These are phyloP conservation scores for Trametes polyzona DNA, from an alignment of 1,284 basidiomycete species.

Conservation along the genomic window DNA sequence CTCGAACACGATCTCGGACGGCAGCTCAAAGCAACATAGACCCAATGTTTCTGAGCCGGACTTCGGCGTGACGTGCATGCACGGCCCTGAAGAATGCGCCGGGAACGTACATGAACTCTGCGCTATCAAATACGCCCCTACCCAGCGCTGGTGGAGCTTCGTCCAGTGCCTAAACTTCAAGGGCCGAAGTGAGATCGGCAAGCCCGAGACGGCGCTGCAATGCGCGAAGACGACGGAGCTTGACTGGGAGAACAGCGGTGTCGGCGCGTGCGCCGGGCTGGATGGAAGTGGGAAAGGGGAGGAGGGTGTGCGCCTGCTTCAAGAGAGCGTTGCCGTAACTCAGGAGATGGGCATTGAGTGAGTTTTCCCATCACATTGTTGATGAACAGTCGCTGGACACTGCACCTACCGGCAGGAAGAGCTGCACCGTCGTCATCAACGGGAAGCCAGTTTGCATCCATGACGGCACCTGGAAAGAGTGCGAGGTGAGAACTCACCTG, in stretches of 20 bases:
- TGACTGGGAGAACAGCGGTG: slow-evolving; percentile 68
- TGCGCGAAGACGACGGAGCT: slow-evolving; percentile 69
- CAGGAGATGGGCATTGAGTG: slow-evolving; percentile 60
- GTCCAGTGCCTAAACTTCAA: slow-evolving; percentile 78
- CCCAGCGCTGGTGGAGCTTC: slow-evolving; percentile 72
- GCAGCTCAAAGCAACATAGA: slow-evolving; percentile 41
- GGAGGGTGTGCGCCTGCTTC: slow-evolving; percentile 66
- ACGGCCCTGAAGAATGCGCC: slow-evolving; percentile 81
- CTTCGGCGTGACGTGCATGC: slow-evolving; percentile 79
- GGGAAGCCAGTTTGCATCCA: slow-evolving; percentile 73
- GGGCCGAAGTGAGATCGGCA: slow-evolving; percentile 67
- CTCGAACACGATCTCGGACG: not conserved
- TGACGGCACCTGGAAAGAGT: slow-evolving; percentile 80
- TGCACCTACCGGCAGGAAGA: slow-evolving; percentile 54
- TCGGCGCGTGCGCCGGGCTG: slow-evolving; percentile 60
- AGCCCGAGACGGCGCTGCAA: slow-evolving; percentile 61
- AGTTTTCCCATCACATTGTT: slow-evolving; percentile 27
- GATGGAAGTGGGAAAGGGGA: slow-evolving; percentile 59
- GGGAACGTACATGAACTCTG: slow-evolving; percentile 89
- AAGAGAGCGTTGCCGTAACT: slow-evolving; percentile 58
- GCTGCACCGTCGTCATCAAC: slow-evolving; percentile 84
- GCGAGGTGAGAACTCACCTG: slow-evolving; percentile 65
- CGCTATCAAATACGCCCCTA: slow-evolving; percentile 58
- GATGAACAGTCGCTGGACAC: slow-evolving; percentile 8
- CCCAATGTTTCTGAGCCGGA: slow-evolving; percentile 63